phyloP scores from a whole-genome alignment of 176 grass and related monocot species.

The Secale cereale region DNA sequence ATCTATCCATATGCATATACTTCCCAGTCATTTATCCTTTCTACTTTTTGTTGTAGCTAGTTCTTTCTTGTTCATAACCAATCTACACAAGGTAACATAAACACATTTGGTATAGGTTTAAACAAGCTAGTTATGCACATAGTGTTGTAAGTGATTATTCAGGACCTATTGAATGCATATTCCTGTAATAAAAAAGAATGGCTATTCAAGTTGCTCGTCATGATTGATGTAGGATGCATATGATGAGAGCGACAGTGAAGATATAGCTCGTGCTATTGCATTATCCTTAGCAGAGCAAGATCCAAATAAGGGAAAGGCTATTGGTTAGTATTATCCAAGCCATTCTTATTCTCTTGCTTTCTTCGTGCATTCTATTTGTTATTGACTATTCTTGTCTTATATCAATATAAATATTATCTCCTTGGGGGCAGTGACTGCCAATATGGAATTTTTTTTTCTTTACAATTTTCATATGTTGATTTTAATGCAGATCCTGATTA shows the following conservation, averaged over 20 bases:
- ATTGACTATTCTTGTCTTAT: neutral
- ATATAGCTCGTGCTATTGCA: slow-evolving; percentile 85
- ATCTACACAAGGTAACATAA: neutral
- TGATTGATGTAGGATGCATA: slow-evolving; percentile 36
- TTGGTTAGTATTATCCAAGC: slow-evolving; percentile 56
- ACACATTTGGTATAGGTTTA: neutral
- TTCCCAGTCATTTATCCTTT: slow-evolving; percentile 1
- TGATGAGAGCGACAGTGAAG: slow-evolving; percentile 63
- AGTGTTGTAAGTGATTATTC: slow-evolving; percentile 1
- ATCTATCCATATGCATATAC: neutral
- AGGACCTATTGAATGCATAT: slow-evolving; percentile 4
- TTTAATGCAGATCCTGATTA: slow-evolving; percentile 42
- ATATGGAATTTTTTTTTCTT: slow-evolving; percentile 16
- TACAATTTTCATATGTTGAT: slow-evolving; percentile 8
- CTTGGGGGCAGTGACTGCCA: neutral
- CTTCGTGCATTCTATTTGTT: slow-evolving; percentile 12
- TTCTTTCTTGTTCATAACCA: neutral
- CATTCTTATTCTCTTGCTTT: neutral
- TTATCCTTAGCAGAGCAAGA: slow-evolving; percentile 79
- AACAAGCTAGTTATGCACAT: neutral
- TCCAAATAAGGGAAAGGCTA: slow-evolving; percentile 57
- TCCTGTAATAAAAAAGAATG: slow-evolving; percentile 11
- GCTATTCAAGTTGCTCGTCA: neutral
- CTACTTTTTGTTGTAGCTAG: neutral
- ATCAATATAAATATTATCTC: slow-evolving; percentile 8